These are phyloP conservation scores for Hypoxylon sp. DNA, from an alignment of 2,329 filamentous ascomycete species.

Conservation along the genomic window DNA sequence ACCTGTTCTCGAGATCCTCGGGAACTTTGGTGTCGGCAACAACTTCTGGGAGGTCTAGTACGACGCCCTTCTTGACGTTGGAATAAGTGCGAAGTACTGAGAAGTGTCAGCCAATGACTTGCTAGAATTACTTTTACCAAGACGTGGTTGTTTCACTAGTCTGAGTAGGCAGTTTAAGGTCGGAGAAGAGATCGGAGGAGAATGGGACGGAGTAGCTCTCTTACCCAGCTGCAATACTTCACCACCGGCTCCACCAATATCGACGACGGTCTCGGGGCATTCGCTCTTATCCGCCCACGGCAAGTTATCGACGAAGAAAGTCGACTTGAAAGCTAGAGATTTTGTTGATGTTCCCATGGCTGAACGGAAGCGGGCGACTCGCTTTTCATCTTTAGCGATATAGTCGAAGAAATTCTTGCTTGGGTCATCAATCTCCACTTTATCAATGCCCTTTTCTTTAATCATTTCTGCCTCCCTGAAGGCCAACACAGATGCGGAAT, in stretches of 20 bases:
- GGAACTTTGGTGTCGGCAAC: conserved; percentile 44
- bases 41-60: conserved; percentile 50
- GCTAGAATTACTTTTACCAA: background rate
- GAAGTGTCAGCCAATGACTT: conserved; percentile 8
- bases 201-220: background rate
- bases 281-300: conserved; percentile 44
- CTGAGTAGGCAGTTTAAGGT: background rate
- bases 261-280: conserved; percentile 47
- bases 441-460: conserved; percentile 17
- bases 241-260: conserved; percentile 50
- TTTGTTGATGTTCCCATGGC: conserved; percentile 48
- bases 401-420: conserved; percentile 48
- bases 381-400: conserved; percentile 45
- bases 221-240: conserved; percentile 45
- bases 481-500: conserved; percentile 45
- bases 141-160: background rate
- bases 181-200: background rate
- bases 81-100: conserved; percentile 44
- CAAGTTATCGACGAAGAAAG: conserved; percentile 49
- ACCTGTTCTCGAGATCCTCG: conserved; percentile 41
- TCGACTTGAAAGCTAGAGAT: conserved; percentile 38
- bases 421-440: conserved; percentile 38
- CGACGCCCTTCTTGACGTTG: conserved; percentile 41
- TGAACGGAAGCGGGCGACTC: conserved; percentile 47
- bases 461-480: conserved; percentile 32